Evolutionary conservation across 495 filamentous ascomycete species (phyloP), one percentile per base, ranked within the genome.

Genomic region (Penicillium maclennaniae): DNA sequence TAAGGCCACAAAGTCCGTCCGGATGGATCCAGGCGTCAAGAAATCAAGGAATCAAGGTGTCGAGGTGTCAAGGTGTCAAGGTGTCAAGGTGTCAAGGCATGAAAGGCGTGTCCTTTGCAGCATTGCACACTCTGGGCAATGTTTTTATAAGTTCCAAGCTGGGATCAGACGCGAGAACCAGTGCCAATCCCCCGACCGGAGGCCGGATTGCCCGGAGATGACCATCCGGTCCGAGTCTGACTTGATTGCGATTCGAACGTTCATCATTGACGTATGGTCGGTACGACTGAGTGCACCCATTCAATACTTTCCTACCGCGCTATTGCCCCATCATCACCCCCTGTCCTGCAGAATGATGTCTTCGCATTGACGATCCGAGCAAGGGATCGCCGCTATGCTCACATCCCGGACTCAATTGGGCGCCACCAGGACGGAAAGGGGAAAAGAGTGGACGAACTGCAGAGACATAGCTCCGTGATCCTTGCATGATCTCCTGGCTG

Each of bases 401-500:
- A 10, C 31, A 34, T 12, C 31, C 31, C 4, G 14, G 31, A 34
- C 31, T 12, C 8, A 14, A 34, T 14, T 12, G 31, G 31, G 9
- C 31, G 31, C 31, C 31, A 34, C 31, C 9, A 4, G 7, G 7
- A 16, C 16, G 38, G 38, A 40, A 9, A 40, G 9, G 38, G 31
- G 15, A 40, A 19, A 41, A 28, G 23, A 5, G 49, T 28, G 6
- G 27, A 25, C 31, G 23, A 51, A 19, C 43, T 44, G 26, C 52
- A 43, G 20, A 25, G 34, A 23, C n/a, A 49, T 56, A 62, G 58
- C 50, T 27, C 38, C 21, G 5, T 36, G 28, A 59, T 59, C 61
- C 61, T 65, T 65, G 61, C 61, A 49, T 59, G 28, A 45, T 54
- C 55, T 55, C 59, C 55, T 59, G 46, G 56, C 54, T 41, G 45